Evolutionary conservation across 768 basidiomycete genomes (phyloP).

Genomic region (Galerina sulciceps): DNA sequence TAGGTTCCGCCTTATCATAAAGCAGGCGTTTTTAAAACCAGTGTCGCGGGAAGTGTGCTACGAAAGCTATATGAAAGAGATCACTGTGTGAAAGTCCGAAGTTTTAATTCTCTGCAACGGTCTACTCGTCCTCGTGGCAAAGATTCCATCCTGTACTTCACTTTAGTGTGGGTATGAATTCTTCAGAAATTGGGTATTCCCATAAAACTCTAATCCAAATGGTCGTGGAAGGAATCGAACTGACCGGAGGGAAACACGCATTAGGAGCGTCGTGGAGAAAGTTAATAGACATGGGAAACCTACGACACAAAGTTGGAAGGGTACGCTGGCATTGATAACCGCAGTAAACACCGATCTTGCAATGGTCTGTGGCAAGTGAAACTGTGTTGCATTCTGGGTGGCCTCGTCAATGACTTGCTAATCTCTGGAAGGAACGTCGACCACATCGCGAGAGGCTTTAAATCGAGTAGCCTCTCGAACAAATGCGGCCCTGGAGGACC

Average conservation of each 20-base stretch:
- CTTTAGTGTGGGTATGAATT: neutral
- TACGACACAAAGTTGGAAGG: constrained; percentile 31
- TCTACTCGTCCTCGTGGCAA: neutral
- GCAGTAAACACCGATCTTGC: constrained; percentile 24
- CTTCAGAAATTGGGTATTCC: neutral
- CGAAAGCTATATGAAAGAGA: neutral
- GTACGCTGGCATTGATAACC: constrained; percentile 26
- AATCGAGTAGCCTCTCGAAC: constrained; percentile 31
- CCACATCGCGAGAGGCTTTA: constrained; percentile 22
- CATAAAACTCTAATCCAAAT: constrained; percentile 6
- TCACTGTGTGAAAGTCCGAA: no score
- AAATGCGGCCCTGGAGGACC: constrained; percentile 22
- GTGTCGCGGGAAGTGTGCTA: neutral
- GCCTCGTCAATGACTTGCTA: constrained; percentile 26
- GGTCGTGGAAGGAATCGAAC: constrained; percentile 23
- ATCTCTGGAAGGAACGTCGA: constrained; percentile 29
- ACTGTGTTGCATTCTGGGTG: constrained; percentile 15
- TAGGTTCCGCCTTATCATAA: no score
- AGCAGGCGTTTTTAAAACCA: no score
- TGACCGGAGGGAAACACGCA: neutral
- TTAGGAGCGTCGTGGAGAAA: neutral
- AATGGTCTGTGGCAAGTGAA: constrained; percentile 25
- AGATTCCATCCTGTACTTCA: constrained; percentile 5
- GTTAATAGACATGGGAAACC: constrained; percentile 3
- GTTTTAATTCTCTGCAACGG: no score